Evolutionary conservation across 2,329 filamentous ascomycete genomes (phyloP), one percentile per base, ranked within the genome.

Genomic region (Chrysoporthe deuterocubensis): DNA sequence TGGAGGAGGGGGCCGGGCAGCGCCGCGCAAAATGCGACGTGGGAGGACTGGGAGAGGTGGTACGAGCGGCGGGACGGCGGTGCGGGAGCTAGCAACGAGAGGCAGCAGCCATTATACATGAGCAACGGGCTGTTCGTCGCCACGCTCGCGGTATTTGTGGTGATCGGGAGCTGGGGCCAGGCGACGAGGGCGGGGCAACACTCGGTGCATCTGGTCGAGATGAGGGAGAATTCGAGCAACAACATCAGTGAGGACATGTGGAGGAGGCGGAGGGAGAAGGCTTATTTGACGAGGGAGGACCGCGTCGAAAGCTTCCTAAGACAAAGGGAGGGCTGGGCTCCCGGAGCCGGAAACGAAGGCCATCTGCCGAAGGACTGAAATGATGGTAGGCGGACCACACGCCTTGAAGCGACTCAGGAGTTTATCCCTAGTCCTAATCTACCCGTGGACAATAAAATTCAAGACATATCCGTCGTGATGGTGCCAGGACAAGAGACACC

Each of bases 11-110:
- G 76, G 44, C 81, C 82, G 0, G 82, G 81, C 34, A 85, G 79
- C 65, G 78, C 86, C 14, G 84, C 84, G 62, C 80, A 81, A 73
- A 98, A 98, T 77, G 96, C 93, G 0, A 98, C 96, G 0, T 99
- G 96, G 96, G 96, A 99, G 77, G 96, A 99, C 77, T 97, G 94
- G 94, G 93, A 97, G 81, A 85, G 85, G 57, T 97, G 91, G 90
- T 86, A 92, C 73, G 83, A 88, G 44, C 78, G 83, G 77, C 78
- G 82, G 75, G 78, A 83, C 61, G 81, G 83, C 70, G 76, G 75
- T 71, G 74, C 78, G 74, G 57, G 57, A 6, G 40, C 40, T 11
- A 60, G 42, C 37, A 42, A n/a, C 9, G 77, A 77, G 71, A 81
- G 79, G 71, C 86, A 88, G 73, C 80, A 84, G 71, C 85, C 86